Base-by-base conservation (phyloP, 495 filamentous ascomycete genomes). In the Penicillium simplicissimum region DNA sequence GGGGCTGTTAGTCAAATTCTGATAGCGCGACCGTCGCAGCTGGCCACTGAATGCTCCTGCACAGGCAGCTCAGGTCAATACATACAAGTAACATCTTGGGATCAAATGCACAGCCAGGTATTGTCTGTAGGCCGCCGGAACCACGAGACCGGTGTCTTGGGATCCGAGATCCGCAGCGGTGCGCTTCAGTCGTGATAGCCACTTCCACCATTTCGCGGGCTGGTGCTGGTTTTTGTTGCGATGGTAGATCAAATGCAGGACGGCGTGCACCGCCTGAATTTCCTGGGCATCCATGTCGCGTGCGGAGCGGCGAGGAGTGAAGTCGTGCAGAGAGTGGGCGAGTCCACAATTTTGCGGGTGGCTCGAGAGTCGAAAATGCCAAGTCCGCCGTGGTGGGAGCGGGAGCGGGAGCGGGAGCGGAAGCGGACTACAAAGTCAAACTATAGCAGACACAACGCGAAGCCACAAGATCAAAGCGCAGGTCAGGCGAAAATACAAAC, bases 141-240 rank as follows among this genome's bases (percentile, higher is more conserved):
- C 17, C n/a, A 38, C 51, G 40, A 54, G 4, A 34, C 31, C 23
- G 0, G 34, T 14, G 25, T 65, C 31, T n/a, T 49, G 80, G 67
- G 28, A 86, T 48, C 55, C 63, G 7, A 93, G 69, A 64, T 82
- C 84, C 36, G 71, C 68, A 17, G 88, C 64, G 58, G 80, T 81
- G 13, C 90, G 88, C 43, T 87, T 83, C 47, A 95, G 74, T 61
- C 86, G 81, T 37, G 84, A 82, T 47, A 92, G 77, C 73, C 82
- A 79, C 67, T 84, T 84, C 84, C 88, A 95, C 91, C 91, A 95
- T 63, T 82, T 85, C 4, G 85, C 75, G 38, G 77, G 75, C 38
- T 83, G 84, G 71, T 94, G 90, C 73, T 95, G 91, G 73, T 94
- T 94, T 65, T 87, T 87, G 75, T 93, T 93, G 69, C 90, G 89